Base-by-base conservation (phyloP, 1,284 basidiomycete genomes). In the Cutaneotrichosporon sp. region DNA sequence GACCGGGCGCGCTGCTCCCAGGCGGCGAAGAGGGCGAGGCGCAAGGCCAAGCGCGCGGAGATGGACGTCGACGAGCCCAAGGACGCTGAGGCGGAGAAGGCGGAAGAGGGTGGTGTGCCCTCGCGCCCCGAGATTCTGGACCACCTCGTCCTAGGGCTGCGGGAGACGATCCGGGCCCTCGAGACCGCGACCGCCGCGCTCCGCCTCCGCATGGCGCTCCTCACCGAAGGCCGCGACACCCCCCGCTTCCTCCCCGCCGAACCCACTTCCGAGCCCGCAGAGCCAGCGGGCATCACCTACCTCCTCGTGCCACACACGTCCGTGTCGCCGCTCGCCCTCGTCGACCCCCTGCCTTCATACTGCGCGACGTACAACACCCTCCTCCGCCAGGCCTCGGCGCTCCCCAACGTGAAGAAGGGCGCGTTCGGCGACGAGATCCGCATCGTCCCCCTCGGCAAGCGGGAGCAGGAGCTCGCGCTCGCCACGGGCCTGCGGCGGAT, bases 121-220 rank as follows among this genome's bases (percentile, higher is more conserved):
- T 33, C 51, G 1, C 49, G 59, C n/a, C 85, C 86, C 3, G 64
- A 75, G 10, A 75, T 87, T 25, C 75, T 87, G 14, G 66, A 82
- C 13, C 84, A 88, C 72, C 67, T 90, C 45, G 80, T 84, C 1
- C 75, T 89, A 47, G 92, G 92, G 13, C 88, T 94, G 67, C 94
- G 93, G 71, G 83, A 87, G 71, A 89, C 92, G 9, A 90, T 91
- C 24, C 89, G 87, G 75, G 80, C 81, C 20, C 81, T 95, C 14
- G 92, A 95, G 76, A 67, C 62, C 4, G 85, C 89, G 65, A 82
- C 85, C 22, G 69, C 71, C n/a, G 69, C 75, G 24, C 67, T 79
- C 31, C 69, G 69, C 34, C 29, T 72, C 10, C 66, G 70, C 11
- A 61, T 76, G 18, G 59, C 70, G 45, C 50, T 69, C 18, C 69